Base-by-base conservation (phyloP, 1,284 basidiomycete species). In the Pholiota adiposa region DNA sequence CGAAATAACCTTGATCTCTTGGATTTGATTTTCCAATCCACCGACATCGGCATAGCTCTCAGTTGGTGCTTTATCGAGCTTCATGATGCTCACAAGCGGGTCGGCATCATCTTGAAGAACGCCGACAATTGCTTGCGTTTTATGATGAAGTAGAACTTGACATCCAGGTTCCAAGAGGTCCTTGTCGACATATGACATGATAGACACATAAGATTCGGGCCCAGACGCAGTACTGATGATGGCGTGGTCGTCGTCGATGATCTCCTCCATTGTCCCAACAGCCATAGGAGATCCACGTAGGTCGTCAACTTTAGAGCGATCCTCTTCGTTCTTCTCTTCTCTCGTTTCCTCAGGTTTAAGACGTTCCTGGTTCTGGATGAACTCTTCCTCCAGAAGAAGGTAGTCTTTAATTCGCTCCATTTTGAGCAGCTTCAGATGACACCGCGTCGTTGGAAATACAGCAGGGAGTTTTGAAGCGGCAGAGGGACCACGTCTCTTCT, bases 221-320 rank as follows among this genome's bases (percentile, higher is more conserved):
- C 97, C 97, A 40, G 93, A 94, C 18, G 94, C 88, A 9, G 93
- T 94, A 74, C 94, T 96, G 70, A 99, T 92, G 74, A 99, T 98
- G 19, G 97, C 97, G 74, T 99, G 97, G 83, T 99, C 97, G 79
- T 99, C 97, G 81, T 99, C 97, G 72, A 99, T 97, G 69, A 99
- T 98, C 78, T 99, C 97, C 78, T 99, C 97, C 69, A 99, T 83
- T 0, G 96, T 94, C 36, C 97, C 97, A 55, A 99, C 95, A 12
- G 90, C 92, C 94, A 99, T 98, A 5, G 97, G 97, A 54, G 88
- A 92, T 19, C 97, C 97, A 51, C 97, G 87, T 53, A 99, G 78
- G 74, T 97, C 95, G 74, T 99, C 97, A 38, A 99, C 95, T 65
- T 90, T 91, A 29, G 92, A 92, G 67, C 96, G 84, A 74, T 99